Evolutionary conservation across 768 basidiomycete genomes (phyloP).

Genomic region (Boletus vermiculosoides): DNA sequence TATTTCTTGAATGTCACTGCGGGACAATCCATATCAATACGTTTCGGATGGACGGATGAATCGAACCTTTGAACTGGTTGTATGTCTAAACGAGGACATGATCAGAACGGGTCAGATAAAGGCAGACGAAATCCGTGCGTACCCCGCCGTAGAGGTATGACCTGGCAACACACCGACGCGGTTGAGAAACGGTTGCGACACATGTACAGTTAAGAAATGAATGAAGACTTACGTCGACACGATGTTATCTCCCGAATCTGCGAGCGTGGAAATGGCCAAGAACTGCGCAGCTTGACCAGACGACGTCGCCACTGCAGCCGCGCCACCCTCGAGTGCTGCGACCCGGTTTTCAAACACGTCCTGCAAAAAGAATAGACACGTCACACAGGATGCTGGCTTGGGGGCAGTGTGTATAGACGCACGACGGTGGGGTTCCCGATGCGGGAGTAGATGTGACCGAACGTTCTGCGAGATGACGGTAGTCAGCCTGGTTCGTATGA

Average conservation of each 20-base stretch:
- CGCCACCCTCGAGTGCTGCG: constrained; percentile 62
- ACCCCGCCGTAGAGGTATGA: constrained; percentile 62
- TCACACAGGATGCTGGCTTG: background rate
- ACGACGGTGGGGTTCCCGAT: constrained; percentile 58
- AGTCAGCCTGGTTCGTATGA: background rate
- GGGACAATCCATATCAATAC: background rate
- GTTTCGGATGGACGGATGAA: background rate
- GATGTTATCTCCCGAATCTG: constrained; percentile 61
- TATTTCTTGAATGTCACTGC: constrained; percentile 54
- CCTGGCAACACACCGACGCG: constrained; percentile 21
- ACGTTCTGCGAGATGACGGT: constrained; percentile 27
- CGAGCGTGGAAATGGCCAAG: constrained; percentile 53
- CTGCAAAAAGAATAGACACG: constrained; percentile 21
- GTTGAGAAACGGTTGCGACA: background rate
- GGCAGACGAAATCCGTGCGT: constrained; percentile 16
- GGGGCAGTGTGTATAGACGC: constrained; percentile 18
- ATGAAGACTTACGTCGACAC: constrained; percentile 47
- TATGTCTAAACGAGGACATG: constrained; percentile 43
- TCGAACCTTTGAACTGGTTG: constrained; percentile 60
- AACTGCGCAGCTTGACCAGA: constrained; percentile 66
- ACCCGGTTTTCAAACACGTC: constrained; percentile 67
- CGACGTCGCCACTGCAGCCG: constrained; percentile 53
- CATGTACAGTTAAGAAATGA: background rate
- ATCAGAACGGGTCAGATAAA: background rate
- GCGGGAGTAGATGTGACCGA: constrained; percentile 54